Evolutionary conservation across 805 yeast species (phyloP).

Genomic region (Ogataea siamensis): DNA sequence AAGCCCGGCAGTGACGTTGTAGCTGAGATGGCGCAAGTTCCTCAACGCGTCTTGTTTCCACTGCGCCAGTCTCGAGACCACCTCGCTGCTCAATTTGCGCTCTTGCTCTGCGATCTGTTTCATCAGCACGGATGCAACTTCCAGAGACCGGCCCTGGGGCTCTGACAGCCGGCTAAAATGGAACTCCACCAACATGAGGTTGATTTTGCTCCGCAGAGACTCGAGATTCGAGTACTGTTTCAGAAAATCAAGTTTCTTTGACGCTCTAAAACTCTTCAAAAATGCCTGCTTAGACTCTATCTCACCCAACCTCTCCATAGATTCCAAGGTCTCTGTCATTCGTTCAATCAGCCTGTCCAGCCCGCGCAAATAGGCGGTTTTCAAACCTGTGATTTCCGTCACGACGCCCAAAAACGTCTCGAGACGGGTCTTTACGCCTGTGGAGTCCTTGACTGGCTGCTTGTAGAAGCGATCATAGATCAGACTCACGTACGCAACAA

Average conservation of each 20-base stretch:
- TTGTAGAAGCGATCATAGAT: slow-evolving; percentile 48
- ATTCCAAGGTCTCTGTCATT: slow-evolving; percentile 16
- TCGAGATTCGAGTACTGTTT: slow-evolving; percentile 17
- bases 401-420: slow-evolving; percentile 29
- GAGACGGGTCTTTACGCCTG: slow-evolving; percentile 19
- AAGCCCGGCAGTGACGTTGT: slow-evolving; percentile 18
- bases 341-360: slow-evolving; percentile 16
- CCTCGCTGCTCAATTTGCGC: slow-evolving; percentile 1
- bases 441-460: slow-evolving; percentile 6
- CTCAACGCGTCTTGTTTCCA: slow-evolving; percentile 26
- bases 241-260: slow-evolving; percentile 14
- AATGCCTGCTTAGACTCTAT: slow-evolving; percentile 1
- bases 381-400: slow-evolving; percentile 19
- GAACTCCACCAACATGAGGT: slow-evolving; percentile 20
- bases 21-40: slow-evolving; percentile 27
- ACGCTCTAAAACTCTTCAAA: slow-evolving; percentile 10
- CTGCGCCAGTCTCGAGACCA: neutral
- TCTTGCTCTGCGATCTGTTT: slow-evolving; percentile 1
- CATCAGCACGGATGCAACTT: slow-evolving; percentile 4
- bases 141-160: slow-evolving; percentile 18
- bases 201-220: slow-evolving; percentile 20
- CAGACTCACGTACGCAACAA: slow-evolving; percentile 56
- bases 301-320: slow-evolving; percentile 1
- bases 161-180: slow-evolving; percentile 20
- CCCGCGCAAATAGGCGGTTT: slow-evolving; percentile 17